Evolutionary conservation across 768 basidiomycete genomes (phyloP).

Genomic region (Cubamyces lactineus): DNA sequence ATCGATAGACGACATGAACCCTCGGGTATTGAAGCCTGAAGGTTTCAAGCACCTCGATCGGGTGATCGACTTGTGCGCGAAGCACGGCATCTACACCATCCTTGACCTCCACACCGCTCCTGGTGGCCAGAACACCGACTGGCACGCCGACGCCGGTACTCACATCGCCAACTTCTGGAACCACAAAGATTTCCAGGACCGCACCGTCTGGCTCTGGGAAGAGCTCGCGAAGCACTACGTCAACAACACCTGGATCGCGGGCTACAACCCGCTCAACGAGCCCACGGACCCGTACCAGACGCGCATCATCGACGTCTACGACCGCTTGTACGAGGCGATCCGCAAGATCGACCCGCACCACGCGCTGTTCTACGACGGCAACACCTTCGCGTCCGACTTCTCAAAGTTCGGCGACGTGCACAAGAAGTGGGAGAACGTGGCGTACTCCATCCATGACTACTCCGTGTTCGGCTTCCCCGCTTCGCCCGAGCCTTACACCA

Average conservation of each 20-base stretch:
- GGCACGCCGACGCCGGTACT: slow-evolving; percentile 76
- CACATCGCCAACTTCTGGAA: slow-evolving; percentile 78
- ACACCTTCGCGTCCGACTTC: slow-evolving; percentile 83
- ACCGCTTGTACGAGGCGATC: slow-evolving; percentile 69
- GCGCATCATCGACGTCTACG: slow-evolving; percentile 68
- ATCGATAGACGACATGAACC: slow-evolving; percentile 68
- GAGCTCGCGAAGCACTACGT: slow-evolving; percentile 71
- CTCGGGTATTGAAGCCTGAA: slow-evolving; percentile 69
- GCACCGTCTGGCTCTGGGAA: slow-evolving; percentile 75
- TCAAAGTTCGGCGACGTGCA: slow-evolving; percentile 69
- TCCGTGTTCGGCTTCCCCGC: slow-evolving; percentile 73
- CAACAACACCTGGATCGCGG: slow-evolving; percentile 65
- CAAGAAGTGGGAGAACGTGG: slow-evolving; percentile 68
- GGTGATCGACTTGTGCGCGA: slow-evolving; percentile 75
- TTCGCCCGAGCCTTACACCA: slow-evolving; percentile 55
- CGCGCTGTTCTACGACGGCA: slow-evolving; percentile 80
- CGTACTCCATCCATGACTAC: slow-evolving; percentile 82
- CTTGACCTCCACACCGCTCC: slow-evolving; percentile 79
- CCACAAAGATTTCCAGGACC: slow-evolving; percentile 85
- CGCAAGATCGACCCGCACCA: slow-evolving; percentile 71
- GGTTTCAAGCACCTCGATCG: slow-evolving; percentile 85
- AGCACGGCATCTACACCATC: slow-evolving; percentile 78
- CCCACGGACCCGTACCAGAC: slow-evolving; percentile 72
- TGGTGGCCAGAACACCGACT: slow-evolving; percentile 75
- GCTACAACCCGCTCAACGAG: slow-evolving; percentile 88